Percentiles rank a stretch among this genome's conserved stretches.
Conservation (phyloP, 441 rosid species). For the Populus hybrid region DNA sequence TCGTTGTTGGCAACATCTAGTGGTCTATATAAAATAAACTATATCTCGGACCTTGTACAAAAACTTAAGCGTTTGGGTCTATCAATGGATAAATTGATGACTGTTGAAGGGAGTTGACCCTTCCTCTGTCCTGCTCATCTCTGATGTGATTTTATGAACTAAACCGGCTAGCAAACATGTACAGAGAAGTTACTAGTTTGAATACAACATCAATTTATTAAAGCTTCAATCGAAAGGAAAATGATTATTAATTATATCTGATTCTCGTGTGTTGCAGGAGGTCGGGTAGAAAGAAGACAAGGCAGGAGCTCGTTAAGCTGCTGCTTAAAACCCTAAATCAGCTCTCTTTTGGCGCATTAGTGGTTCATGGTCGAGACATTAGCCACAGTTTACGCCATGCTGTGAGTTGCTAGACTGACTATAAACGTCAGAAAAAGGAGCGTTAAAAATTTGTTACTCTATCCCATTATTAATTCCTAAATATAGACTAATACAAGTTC, state of each 20-base stretch:
- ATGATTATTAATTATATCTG: neutral
- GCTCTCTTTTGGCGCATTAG: conserved; percentile 50
- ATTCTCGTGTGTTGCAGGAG: conserved; percentile 28
- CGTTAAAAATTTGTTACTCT: neutral
- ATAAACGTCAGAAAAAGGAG: neutral
- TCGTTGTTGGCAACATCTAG: no score
- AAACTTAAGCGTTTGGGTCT: no score
- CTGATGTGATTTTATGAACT: neutral
- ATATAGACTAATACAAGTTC: neutral
- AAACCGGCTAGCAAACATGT: neutral
- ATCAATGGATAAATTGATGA: no score
- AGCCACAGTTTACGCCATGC: conserved; percentile 45
- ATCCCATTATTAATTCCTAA: neutral
- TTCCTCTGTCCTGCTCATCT: neutral
- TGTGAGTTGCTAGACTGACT: conserved; percentile 34
- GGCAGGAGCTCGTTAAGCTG: conserved; percentile 36
- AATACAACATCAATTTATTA: neutral
- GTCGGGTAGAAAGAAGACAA: conserved; percentile 24
- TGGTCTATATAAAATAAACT: no score
- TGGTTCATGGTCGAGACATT: conserved; percentile 57
- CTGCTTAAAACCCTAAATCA: conserved; percentile 55
- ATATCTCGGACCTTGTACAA: no score
- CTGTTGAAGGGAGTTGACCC: neutral
- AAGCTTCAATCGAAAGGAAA: neutral
- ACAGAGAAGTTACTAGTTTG: neutral